These are phyloP conservation scores for Colletotrichum chlorophyti DNA, from an alignment of 2,329 filamentous ascomycete genomes.

Conservation along the genomic window DNA sequence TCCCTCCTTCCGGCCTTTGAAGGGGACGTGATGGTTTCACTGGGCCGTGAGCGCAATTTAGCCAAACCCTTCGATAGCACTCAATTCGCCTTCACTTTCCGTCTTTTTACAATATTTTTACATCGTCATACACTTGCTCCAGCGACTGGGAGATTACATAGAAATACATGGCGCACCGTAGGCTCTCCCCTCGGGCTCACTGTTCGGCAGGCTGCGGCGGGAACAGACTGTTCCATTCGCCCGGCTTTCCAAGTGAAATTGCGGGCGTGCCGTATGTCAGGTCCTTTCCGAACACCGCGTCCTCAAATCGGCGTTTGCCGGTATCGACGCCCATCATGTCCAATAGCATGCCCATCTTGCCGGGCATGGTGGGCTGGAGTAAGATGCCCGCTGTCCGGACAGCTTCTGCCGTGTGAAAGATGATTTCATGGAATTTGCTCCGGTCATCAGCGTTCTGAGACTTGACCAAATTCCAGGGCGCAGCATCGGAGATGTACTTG, in stretches of 20 bases:
- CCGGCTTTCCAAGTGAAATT: neutral
- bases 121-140: neutral
- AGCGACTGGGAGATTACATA: neutral
- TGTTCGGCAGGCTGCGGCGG: slow-evolving; percentile 14
- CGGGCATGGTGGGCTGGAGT: slow-evolving; percentile 89
- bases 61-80: too few species aligned
- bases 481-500: slow-evolving; percentile 60
- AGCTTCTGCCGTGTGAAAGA: slow-evolving; percentile 78
- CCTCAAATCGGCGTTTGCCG: slow-evolving; percentile 66
- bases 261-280: slow-evolving; percentile 65
- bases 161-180: neutral
- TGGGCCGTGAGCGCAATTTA: too few species aligned
- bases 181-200: neutral
- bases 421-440: slow-evolving; percentile 58
- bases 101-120: neutral
- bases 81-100: too few species aligned
- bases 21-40: too few species aligned
- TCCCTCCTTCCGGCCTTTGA: too few species aligned
- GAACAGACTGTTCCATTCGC: slow-evolving; percentile 14
- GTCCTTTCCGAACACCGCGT: slow-evolving; percentile 71
- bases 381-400: slow-evolving; percentile 83
- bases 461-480: slow-evolving; percentile 71
- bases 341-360: slow-evolving; percentile 74
- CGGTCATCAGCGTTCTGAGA: slow-evolving; percentile 40
- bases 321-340: slow-evolving; percentile 77